Evolutionary conservation across 2,329 filamentous ascomycete species (phyloP), one percentile per base, ranked within the genome.

Genomic region (Macrophomina tecta): DNA sequence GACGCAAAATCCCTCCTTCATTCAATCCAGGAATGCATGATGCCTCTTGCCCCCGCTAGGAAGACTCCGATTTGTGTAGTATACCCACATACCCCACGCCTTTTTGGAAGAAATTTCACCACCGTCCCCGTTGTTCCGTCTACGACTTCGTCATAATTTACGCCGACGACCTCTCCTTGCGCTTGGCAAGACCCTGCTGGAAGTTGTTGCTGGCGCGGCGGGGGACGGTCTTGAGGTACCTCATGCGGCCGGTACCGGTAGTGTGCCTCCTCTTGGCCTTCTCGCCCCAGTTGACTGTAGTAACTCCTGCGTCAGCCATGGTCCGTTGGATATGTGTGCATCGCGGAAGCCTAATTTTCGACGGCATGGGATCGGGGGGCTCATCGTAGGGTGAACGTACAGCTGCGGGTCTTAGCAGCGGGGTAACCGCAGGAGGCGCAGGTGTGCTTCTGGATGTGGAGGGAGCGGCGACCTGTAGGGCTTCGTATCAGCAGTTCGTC

Each of bases 191-290:
- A 81, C 95, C 95, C 75, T 85, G 89, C 87, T 92, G 94, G 92
- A 99, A 99, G 78, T 93, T 94, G 86, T 99, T 99, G 88, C 91
- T 93, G 90, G 97, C 97, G 85, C 89, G 89, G 83, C 95, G 91
- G 81, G 93, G 87, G 81, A 99, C 90, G 79, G 87, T 88, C 89
- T 96, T 97, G 82, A 99, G 89, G 86, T 94, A 92, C 82, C 93
- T 90, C 90, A 94, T 95, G 84, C 95, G 92, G 83, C 95, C 95
- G 80, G 93, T 94, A 79, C 95, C 95, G 82, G 92, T 94, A 81
- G 94, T 97, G 94, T 97, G 98, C 91, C 95, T 96, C 84, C 95
- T 89, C 93, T 98, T 98, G 79, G 94, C 94, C 92, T 99, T 99
- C 90, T 98, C 94, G 84, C 92, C 89, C 95, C 95, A 99, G 92